A percentile compares a stretch with the other conserved stretches of the same genome.
These are phyloP conservation scores for Glarea lozoyensis DNA, from an alignment of 495 filamentous ascomycete species.

Conservation along the genomic window DNA sequence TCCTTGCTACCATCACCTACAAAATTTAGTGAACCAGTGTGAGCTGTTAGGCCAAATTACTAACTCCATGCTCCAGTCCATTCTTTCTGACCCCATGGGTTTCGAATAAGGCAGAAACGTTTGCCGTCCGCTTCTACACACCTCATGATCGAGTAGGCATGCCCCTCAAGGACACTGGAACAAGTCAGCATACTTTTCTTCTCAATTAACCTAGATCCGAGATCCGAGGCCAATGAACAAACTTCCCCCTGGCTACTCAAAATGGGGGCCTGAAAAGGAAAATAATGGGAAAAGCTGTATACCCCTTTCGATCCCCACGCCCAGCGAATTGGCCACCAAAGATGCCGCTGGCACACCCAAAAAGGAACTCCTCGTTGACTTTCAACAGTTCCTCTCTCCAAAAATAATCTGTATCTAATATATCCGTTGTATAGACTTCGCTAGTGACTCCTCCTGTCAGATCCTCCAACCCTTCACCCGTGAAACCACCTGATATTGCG, in stretches of 20 bases:
- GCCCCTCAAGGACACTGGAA: no score
- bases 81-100: constrained; percentile 81
- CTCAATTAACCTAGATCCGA: no score
- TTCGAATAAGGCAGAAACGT: constrained; percentile 67
- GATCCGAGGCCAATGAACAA: no score
- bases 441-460: constrained; percentile 86
- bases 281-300: no score
- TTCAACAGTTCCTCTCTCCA: constrained; percentile 81
- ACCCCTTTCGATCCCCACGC: constrained; percentile 56
- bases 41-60: constrained; percentile 2
- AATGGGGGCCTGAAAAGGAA: no score
- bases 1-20: constrained; percentile 68
- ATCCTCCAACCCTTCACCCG: constrained; percentile 87
- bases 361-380: constrained; percentile 82
- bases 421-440: constrained; percentile 69
- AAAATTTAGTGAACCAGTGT: constrained; percentile 11
- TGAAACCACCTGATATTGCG: constrained; percentile 77
- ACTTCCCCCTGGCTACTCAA: no score
- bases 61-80: constrained; percentile 72
- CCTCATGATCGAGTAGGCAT: constrained; percentile 84
- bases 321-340: constrained; percentile 8
- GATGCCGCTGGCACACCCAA: constrained; percentile 68
- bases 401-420: constrained; percentile 80
- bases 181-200: no score
- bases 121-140: constrained; percentile 70